Evolutionary conservation across 1,284 basidiomycete genomes (phyloP), one percentile per base, ranked within the genome.

Genomic region (Tilletia caries): DNA sequence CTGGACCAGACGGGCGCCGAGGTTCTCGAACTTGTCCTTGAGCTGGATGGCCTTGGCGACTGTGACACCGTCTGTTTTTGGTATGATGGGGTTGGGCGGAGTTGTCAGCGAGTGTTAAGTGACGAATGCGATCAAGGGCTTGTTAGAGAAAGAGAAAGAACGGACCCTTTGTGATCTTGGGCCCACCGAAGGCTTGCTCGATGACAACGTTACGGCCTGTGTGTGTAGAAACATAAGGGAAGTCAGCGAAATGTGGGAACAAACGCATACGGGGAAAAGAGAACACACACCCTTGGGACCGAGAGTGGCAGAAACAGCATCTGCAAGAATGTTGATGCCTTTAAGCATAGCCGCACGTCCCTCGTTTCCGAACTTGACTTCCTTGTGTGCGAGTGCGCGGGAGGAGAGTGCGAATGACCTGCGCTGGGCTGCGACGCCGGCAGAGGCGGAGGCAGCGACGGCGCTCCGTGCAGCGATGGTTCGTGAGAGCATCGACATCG

Each of bases 11-110:
- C 93, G 91, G 83, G 95, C 95, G 84, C 95, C 94, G 71, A 98
- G 90, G 88, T 98, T 98, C 88, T 98, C 93, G 80, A 98, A 97
- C 86, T 95, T 96, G 89, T 98, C 94, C 86, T 98, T 91, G 82
- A 98, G 89, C 13, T 90, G 87, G 82, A 98, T 95, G 29, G 93
- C 87, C 87, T 96, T 97, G 73, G 95, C 95, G 54, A 98, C 95
- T 50, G 95, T 96, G 33, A 98, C 95, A 90, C 95, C 95, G 84
- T 98, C 94, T 71, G 77, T 76, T 20, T 32, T 32, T 18, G 23
- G 46, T 25, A 37, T 23, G 5, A n/a, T 34, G 20, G 52, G 65
- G 54, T 27, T 50, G 34, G 37, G 37, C 5, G 37, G 37, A 41
- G 37, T 41, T 41, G 37, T 41, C 37, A 41, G 37, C 37, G n/a